A percentile compares a stretch with the other conserved stretches of the same genome.
Conservation (phyloP, 768 basidiomycete species). For the Amylocystis lapponica region DNA sequence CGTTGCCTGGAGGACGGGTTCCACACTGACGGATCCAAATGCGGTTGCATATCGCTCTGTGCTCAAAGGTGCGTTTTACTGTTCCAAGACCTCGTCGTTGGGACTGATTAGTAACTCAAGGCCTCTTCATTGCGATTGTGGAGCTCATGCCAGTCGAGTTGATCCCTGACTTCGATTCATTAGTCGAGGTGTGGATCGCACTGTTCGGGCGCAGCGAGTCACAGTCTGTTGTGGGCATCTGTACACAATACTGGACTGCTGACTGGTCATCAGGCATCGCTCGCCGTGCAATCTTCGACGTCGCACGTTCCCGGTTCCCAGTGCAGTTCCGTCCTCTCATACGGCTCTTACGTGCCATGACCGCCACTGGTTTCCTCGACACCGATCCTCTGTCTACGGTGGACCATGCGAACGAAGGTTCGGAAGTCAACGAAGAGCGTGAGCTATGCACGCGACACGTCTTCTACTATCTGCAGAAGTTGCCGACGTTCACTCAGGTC, state of each 20-base stretch:
- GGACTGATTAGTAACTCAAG: conserved; percentile 32
- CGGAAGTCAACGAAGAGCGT: conserved; percentile 40
- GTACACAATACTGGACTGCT: conserved; percentile 75
- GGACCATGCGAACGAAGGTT: conserved; percentile 37
- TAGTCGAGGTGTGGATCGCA: conserved; percentile 74
- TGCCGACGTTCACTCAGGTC: conserved; percentile 72
- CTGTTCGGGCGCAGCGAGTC: conserved; percentile 73
- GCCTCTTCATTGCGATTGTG: conserved; percentile 67
- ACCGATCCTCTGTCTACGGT: conserved; percentile 60
- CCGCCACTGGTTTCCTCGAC: conserved; percentile 70
- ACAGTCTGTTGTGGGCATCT: conserved; percentile 59
- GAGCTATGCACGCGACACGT: conserved; percentile 63
- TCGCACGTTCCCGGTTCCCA: conserved; percentile 79
- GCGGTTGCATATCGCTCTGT: conserved; percentile 76
- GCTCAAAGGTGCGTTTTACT: conserved; percentile 59
- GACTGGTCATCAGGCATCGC: conserved; percentile 65
- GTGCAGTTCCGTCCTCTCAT: conserved; percentile 67
- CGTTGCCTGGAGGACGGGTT: conserved; percentile 61
- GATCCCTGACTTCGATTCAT: conserved; percentile 66
- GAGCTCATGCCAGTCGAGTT: conserved; percentile 72
- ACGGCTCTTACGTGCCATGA: conserved; percentile 70
- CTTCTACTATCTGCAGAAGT: conserved; percentile 67
- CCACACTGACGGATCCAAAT: conserved; percentile 69
- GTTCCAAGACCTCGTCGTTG: background rate
- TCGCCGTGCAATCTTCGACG: conserved; percentile 78